Evolutionary conservation across 202 grass and related monocot genomes (phyloP).

Genomic region (Carex arenaria): DNA sequence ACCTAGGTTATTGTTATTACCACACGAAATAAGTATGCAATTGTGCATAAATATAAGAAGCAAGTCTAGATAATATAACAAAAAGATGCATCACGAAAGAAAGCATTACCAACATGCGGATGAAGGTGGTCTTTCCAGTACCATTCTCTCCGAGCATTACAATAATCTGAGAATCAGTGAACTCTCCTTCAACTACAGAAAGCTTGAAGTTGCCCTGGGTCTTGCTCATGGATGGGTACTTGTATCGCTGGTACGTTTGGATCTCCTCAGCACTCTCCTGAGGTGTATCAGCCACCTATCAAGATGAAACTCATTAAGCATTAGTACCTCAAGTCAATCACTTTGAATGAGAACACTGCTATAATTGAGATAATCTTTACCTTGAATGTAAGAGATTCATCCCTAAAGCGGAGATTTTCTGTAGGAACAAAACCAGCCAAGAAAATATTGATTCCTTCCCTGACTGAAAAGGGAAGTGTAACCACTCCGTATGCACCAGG

Average conservation of each 20-base stretch:
- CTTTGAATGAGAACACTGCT: background rate
- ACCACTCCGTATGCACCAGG: constrained; percentile 94
- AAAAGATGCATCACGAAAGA: background rate
- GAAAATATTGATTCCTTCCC: constrained; percentile 93
- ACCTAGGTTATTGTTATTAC: background rate
- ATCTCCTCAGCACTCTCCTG: constrained; percentile 89
- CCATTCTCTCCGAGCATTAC: constrained; percentile 95
- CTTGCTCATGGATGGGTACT: constrained; percentile 94
- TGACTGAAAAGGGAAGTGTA: constrained; percentile 82
- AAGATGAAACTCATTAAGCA: constrained; percentile 9
- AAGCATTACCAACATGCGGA: constrained; percentile 70
- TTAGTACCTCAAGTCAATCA: constrained; percentile 2
- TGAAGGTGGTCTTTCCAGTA: constrained; percentile 93
- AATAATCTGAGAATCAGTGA: constrained; percentile 85
- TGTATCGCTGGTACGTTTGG: constrained; percentile 79
- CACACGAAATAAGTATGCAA: constrained; percentile 2
- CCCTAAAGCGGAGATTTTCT: constrained; percentile 72
- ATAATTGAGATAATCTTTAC: constrained; percentile 20
- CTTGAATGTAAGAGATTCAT: constrained; percentile 91
- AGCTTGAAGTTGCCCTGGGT: constrained; percentile 91
- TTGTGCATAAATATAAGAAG: background rate
- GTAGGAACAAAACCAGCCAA: constrained; percentile 91
- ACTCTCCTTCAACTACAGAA: constrained; percentile 72
- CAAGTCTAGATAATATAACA: background rate
- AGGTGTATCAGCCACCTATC: constrained; percentile 67